Conservation (phyloP, 106 monocot genomes). For the Chionographis japonica region DNA sequence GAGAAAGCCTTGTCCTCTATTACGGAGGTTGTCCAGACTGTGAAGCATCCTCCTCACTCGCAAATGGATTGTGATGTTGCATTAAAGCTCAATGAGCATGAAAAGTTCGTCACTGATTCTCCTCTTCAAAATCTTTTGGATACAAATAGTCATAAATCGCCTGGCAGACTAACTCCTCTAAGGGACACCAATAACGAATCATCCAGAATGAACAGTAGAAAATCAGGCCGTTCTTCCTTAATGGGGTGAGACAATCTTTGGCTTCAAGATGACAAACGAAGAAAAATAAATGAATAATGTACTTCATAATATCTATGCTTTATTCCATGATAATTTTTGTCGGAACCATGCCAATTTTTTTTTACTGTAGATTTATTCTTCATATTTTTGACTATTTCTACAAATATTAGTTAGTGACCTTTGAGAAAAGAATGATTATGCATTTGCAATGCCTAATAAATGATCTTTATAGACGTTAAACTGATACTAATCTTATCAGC, state of each 20-base stretch:
- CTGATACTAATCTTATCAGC: too few relatives aligned
- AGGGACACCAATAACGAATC: constrained; percentile 42
- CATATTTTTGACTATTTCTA: too few relatives aligned
- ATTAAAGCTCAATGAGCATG: constrained; percentile 24
- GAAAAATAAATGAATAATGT: background rate
- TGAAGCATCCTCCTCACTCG: constrained; percentile 51
- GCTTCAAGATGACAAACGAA: background rate
- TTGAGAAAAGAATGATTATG: too few relatives aligned
- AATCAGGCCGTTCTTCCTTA: constrained; percentile 67
- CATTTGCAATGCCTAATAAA: too few relatives aligned
- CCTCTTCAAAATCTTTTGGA: constrained; percentile 25
- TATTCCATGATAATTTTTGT: too few relatives aligned
- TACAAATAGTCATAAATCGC: constrained; percentile 32
- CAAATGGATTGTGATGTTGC: constrained; percentile 20
- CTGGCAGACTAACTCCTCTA: constrained; percentile 38
- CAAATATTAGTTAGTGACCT: too few relatives aligned
- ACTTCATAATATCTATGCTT: too few relatives aligned
- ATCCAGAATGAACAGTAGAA: constrained; percentile 29
- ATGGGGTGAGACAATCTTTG: constrained; percentile 54
- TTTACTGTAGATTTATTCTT: too few relatives aligned
- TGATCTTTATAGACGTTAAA: too few relatives aligned
- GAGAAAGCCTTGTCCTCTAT: constrained; percentile 68
- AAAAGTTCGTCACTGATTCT: constrained; percentile 16
- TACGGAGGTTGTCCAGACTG: constrained; percentile 69
- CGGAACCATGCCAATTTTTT: too few relatives aligned